Evolutionary conservation across 2,329 filamentous ascomycete genomes (phyloP), one percentile per base, ranked within the genome.

Genomic region (Huntiella omanensis): DNA sequence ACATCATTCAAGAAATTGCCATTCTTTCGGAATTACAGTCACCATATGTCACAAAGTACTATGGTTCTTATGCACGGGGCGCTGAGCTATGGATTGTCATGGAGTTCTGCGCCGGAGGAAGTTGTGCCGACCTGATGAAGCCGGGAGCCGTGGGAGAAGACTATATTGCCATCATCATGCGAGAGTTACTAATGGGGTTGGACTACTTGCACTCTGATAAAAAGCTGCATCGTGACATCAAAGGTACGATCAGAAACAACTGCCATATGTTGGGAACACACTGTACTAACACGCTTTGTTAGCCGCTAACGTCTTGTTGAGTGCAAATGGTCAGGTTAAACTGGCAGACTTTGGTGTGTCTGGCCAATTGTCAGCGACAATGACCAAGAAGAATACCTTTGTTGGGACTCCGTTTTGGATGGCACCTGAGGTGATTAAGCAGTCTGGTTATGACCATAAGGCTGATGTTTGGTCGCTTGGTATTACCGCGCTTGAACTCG

Each of bases 361-460:
- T 1, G 88, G 88, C 22, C 91, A 96, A 63, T 71, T 96, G 16
- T 92, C 88, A 7, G 88, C 88, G 5, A 98, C 88, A 43, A 96
- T 96, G 87, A 95, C 88, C 52, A 96, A 96, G 70, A 96, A 96
- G 67, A 96, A 96, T 59, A 96, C 88, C 0, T 98, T 96, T 60
- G 88, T 98, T 32, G 91, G 91, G 33, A 96, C 88, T 0, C 88
- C 91, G 1, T 98, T 96, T 60, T 98, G 91, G 91, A 98, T 98
- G 88, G 88, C 91, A 2, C 88, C 88, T 8, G 88, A 98, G 64
- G 88, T 96, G 47, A 98, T 98, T 62, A 94, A 94, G 64, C 88
- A 98, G 61, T 93, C 86, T 49, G 88, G 88, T 42, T 95, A 96
- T 65, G 88, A 95, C 61, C 85, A 93, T 65, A 95, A 95, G 64